Base-by-base conservation (phyloP, 2,329 filamentous ascomycete species). In the Coniella vitis region DNA sequence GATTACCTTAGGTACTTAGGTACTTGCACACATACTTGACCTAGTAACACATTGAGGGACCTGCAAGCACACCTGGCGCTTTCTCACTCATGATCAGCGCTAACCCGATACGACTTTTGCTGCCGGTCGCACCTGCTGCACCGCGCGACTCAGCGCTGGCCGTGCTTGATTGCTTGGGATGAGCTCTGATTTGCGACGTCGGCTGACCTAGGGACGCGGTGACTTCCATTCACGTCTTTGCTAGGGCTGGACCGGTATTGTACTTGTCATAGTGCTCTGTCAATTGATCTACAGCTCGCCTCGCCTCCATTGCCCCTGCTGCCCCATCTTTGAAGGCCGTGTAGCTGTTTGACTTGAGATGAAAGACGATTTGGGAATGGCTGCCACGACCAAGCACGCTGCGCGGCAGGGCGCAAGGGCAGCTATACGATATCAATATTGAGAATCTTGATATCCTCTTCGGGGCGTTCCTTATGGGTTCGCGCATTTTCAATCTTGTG, bases 371-470 rank as follows among this genome's bases (percentile, higher is more conserved):
- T n/a, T n/a, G n/a, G n/a, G n/a, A n/a, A n/a, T n/a, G n/a, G n/a
- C n/a, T 37, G 35, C 16, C 13, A 17, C 22, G 17, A 7, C 13
- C 16, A 13, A 29, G 38, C 22, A 31, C 9, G 8, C 3, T 31
- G 21, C 4, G 3, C 19, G 20, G 10, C 35, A 9, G 22, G 16
- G 4, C 4, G 35, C 1, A 2, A 9, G 22, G 20, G 16, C 21
- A 22, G 29, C 60, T 74, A 79, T 54, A 69, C 60, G 51, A 81
- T 68, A 58, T 82, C 78, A 58, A 98, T 95, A 63, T 87, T 96
- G 50, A 98, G 80, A 57, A 98, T 95, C 70, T 95, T 97, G 61
- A 98, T 90, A 64, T 98, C 93, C 61, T 95, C 90, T 65, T 95
- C 87, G 1, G 93, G 93, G 72, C 91, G 95, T 70, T 98, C 94